These are phyloP conservation scores for Astraeus odoratus DNA, from an alignment of 768 basidiomycete genomes.

Conservation along the genomic window DNA sequence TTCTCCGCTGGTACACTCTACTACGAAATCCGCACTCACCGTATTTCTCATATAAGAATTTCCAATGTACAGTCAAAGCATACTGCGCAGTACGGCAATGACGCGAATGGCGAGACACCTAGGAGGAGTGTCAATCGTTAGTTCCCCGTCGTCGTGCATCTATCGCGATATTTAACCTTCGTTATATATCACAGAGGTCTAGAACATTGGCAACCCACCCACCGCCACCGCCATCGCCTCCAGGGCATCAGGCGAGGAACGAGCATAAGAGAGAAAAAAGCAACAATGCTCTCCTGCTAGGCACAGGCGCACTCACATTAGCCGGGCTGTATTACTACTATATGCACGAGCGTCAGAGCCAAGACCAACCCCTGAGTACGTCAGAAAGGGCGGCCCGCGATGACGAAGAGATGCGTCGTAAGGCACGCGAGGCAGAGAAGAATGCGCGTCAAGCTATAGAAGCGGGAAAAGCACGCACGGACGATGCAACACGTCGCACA, in stretches of 20 bases:
- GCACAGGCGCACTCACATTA: constrained; percentile 27
- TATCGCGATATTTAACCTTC: background rate
- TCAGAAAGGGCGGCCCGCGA: constrained; percentile 19
- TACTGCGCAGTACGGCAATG: background rate
- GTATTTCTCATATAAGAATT: no score
- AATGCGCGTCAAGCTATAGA: constrained; percentile 16
- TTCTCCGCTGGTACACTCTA: no score
- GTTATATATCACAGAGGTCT: constrained; percentile 4
- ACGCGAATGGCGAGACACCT: background rate
- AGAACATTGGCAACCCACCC: constrained; percentile 12
- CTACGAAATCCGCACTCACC: no score
- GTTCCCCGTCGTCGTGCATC: background rate
- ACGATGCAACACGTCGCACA: constrained; percentile 23
- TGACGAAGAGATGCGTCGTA: constrained; percentile 28
- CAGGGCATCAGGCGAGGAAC: constrained; percentile 2
- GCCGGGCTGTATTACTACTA: constrained; percentile 35
- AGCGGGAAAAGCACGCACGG: constrained; percentile 24
- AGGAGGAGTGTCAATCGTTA: constrained; percentile 1
- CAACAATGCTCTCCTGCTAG: constrained; percentile 23
- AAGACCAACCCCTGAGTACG: constrained; percentile 8
- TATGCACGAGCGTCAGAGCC: constrained; percentile 15
- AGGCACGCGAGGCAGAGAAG: constrained; percentile 17
- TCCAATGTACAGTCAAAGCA: background rate
- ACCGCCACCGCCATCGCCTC: constrained; percentile 7
- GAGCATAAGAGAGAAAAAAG: constrained; percentile 9